Conservation (phyloP, 768 basidiomycete genomes). For the Pleurotus platypus region DNA sequence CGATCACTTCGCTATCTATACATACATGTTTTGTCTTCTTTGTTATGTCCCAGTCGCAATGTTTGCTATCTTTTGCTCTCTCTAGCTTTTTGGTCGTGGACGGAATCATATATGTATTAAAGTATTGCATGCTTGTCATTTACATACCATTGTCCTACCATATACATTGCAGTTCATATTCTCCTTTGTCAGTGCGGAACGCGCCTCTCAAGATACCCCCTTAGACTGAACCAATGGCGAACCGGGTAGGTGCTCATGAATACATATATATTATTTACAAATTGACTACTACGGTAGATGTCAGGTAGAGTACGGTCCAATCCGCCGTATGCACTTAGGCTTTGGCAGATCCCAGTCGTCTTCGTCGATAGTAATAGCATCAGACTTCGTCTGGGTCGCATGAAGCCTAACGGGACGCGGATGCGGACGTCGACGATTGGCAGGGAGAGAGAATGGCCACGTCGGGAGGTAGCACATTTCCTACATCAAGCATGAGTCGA, state of each 20-base stretch:
- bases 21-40: not conserved
- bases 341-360: not conserved
- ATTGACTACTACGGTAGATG: not conserved
- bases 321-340: constrained; percentile 2
- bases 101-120: not conserved
- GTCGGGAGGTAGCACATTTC: constrained; percentile 3
- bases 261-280: no score
- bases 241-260: no score
- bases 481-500: not conserved
- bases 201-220: no score
- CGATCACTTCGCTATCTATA: not conserved
- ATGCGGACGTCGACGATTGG: not conserved
- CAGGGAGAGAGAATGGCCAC: not conserved
- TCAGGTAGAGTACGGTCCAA: constrained; percentile 1
- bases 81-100: not conserved
- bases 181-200: no score
- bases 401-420: not conserved
- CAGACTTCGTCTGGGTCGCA: not conserved
- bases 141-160: no score
- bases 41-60: not conserved
- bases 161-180: no score
- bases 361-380: not conserved
- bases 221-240: no score
- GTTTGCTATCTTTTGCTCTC: not conserved
- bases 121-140: not conserved